phyloP scores from a whole-genome alignment of 441 rosid species.

The Eutrema salsugineum region DNA sequence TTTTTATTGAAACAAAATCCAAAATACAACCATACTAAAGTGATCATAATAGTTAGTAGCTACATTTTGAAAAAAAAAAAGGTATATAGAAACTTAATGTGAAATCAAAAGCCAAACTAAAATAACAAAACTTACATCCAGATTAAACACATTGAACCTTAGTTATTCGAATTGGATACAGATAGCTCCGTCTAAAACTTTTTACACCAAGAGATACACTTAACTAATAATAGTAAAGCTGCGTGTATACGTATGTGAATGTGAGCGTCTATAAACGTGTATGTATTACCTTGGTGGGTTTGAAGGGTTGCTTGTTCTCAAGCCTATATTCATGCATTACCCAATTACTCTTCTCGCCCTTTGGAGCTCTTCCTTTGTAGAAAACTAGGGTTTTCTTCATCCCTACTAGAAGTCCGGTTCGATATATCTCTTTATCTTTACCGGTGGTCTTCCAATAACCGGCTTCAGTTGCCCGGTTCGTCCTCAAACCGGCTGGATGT shows the following conservation, averaged over 20 bases:
- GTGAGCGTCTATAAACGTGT: too few species aligned
- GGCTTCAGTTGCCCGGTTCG: conserved; percentile 67
- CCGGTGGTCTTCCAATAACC: conserved; percentile 81
- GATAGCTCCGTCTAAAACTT: too few species aligned
- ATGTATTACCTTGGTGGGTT: conserved; percentile 40
- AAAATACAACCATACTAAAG: too few species aligned
- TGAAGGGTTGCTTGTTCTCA: conserved; percentile 42
- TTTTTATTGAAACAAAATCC: too few species aligned
- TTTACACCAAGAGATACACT: too few species aligned
- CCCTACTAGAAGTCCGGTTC: conserved; percentile 45
- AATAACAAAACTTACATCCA: too few species aligned
- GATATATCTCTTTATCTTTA: conserved; percentile 58
- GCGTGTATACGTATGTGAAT: conserved; percentile 13
- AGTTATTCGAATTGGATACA: too few species aligned
- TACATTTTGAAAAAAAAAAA: too few species aligned
- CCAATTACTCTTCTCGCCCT: conserved; percentile 73
- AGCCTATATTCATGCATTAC: conserved; percentile 70
- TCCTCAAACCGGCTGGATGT: conserved; percentile 69
- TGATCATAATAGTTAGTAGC: too few species aligned
- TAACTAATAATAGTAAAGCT: conserved; percentile 2
- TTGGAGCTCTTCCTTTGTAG: conserved; percentile 68
- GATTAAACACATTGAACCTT: too few species aligned
- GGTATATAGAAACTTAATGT: too few species aligned
- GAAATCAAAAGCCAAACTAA: too few species aligned
- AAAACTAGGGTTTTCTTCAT: conserved; percentile 80